Conservation (phyloP, 805 yeast species). For the Kodamaea hsintzibuensis region DNA sequence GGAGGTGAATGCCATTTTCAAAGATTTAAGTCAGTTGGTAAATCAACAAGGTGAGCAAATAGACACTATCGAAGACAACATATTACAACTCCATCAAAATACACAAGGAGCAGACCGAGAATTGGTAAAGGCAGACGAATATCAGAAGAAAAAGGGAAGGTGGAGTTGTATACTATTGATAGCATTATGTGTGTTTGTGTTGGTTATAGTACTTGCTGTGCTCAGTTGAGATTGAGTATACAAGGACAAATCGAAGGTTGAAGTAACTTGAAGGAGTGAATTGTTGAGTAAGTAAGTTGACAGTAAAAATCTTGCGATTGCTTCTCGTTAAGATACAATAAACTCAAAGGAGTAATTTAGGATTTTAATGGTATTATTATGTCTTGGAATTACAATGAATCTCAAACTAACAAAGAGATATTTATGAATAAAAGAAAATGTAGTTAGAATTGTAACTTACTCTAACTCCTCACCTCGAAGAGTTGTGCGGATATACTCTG, state of each 20-base stretch:
- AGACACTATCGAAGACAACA: constrained; percentile 80
- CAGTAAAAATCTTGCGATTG: not conserved
- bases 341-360: not conserved
- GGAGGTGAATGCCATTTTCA: constrained; percentile 84
- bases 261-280: not conserved
- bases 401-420: too few relatives aligned
- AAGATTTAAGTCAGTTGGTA: constrained; percentile 75
- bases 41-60: constrained; percentile 83
- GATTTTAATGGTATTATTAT: too few relatives aligned
- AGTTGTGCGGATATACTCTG: too few relatives aligned
- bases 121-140: constrained; percentile 69
- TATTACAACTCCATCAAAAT: constrained; percentile 61
- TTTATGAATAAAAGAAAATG: too few relatives aligned
- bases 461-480: not conserved
- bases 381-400: not conserved
- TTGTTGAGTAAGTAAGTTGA: not conserved
- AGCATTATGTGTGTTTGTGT: constrained; percentile 55
- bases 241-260: constrained; percentile 4
- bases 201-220: constrained; percentile 59
- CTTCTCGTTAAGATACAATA: not conserved
- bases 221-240: too few relatives aligned
- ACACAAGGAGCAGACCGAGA: constrained; percentile 72
- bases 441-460: too few relatives aligned
- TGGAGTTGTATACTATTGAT: constrained; percentile 72
- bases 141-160: constrained; percentile 66